Evolutionary conservation across 2,329 filamentous ascomycete genomes (phyloP), one percentile per base, ranked within the genome.

Genomic region (Keithomyces neogunnii): DNA sequence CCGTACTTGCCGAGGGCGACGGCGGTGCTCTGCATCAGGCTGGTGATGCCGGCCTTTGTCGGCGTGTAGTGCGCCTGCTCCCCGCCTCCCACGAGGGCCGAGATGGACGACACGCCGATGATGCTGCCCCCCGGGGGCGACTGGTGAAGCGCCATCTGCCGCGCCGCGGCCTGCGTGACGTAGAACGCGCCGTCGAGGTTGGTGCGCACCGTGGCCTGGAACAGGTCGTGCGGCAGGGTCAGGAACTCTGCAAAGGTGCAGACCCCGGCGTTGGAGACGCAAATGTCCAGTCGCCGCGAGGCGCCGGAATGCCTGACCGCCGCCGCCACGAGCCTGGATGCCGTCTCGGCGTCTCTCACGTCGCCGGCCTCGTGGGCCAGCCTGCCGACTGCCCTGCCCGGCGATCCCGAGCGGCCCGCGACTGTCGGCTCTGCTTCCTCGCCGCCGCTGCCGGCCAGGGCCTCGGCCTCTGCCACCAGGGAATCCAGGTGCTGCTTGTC

Each of bases 151-250:
- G 85, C 83, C 86, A 96, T 93, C 65, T 93, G 88, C 3, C 84
- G 80, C 1, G 88, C 89, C 2, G 89, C 90, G 0, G 89, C 88
- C 73, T 95, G 90, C 28, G 87, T 85, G 36, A 88, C 78, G 72
- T 90, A 91, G 72, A 95, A 95, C n/a, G 89, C 87, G 44, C 90
- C 90, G 58, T 85, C 83, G 57, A 96, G 82, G 69, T 96, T 96
- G 47, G 88, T 92, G 38, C 79, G 74, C 40, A 95, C 74, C 3
- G 89, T 95, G 50, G 76, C 74, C 55, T 79, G 71, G 62, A 90
- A 86, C 50, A 95, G 81, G 51, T 85, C 78, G 1, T 82, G 78
- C 8, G 81, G 75, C 43, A 95, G 78, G 26, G 85, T 82, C 29
- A 96, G 70, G 63, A 96, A 95, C 58, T 95, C 88, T 53, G 86